Conservation (phyloP, 257 asterid genomes). For the Solanum okadae region DNA sequence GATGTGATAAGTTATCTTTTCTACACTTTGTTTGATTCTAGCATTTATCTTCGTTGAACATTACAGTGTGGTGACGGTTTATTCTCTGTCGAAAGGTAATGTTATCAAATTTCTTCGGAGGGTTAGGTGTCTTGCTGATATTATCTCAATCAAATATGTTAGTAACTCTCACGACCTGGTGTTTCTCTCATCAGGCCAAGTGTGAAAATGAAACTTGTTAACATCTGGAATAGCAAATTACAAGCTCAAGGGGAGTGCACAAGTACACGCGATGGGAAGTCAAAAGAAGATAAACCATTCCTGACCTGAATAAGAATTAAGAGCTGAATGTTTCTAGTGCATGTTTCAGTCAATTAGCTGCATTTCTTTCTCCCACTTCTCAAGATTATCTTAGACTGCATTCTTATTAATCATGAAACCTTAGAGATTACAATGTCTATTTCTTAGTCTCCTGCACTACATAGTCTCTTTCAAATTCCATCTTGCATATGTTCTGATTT, state of each 20-base stretch:
- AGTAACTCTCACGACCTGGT: no score
- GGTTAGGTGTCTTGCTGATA: not conserved
- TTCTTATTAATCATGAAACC: not conserved
- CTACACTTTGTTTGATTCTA: no score
- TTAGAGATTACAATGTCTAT: not conserved
- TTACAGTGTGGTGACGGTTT: constrained; percentile 10
- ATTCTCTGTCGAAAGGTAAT: constrained; percentile 6
- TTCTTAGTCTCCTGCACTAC: not conserved
- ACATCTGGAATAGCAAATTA: not conserved
- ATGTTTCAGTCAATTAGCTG: not conserved
- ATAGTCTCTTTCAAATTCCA: no score
- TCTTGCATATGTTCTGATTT: no score
- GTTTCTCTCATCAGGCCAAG: not conserved
- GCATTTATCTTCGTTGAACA: no score
- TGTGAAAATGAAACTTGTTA: constrained; percentile 6
- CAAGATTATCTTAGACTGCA: not conserved
- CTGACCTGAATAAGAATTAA: not conserved
- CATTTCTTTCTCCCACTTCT: not conserved
- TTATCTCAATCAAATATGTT: not conserved
- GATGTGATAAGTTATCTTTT: no score
- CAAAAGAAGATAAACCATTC: constrained; percentile 11
- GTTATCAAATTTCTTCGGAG: not conserved
- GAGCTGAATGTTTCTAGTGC: not conserved
- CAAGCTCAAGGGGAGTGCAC: constrained; percentile 11
- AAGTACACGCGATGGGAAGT: constrained; percentile 1